Evolutionary conservation across 768 basidiomycete genomes (phyloP).

Genomic region (Phaeotremella fagi): DNA sequence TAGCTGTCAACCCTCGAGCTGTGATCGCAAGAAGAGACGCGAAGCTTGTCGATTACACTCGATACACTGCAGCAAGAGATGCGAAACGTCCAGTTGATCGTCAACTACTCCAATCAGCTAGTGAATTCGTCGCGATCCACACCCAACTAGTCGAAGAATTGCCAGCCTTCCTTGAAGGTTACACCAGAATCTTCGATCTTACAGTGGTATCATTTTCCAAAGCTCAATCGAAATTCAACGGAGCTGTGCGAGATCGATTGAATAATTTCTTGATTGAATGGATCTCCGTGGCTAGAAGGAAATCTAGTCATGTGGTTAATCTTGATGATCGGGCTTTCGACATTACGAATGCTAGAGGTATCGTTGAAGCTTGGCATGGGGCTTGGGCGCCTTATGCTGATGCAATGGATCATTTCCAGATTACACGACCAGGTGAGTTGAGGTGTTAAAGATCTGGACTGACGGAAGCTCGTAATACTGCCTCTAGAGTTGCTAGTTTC

Average conservation of each 20-base stretch:
- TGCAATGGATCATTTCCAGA: conserved; percentile 37
- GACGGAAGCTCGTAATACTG: conserved; percentile 9
- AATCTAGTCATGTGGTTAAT: not conserved
- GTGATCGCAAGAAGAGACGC: conserved; percentile 38
- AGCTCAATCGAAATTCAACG: conserved; percentile 38
- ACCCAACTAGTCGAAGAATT: conserved; percentile 48
- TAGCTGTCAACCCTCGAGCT: conserved; percentile 39
- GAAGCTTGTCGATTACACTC: conserved; percentile 39
- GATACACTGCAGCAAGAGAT: conserved; percentile 28
- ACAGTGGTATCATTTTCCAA: conserved; percentile 31
- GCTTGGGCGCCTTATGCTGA: conserved; percentile 36
- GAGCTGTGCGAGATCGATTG: conserved; percentile 17
- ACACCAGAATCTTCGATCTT: conserved; percentile 40
- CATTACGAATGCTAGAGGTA: conserved; percentile 7
- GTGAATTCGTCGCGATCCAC: conserved; percentile 47
- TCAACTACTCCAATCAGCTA: conserved; percentile 32
- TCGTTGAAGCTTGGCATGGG: conserved; percentile 34
- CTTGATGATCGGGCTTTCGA: conserved; percentile 4
- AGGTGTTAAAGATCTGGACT: not conserved
- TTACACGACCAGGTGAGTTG: conserved; percentile 25
- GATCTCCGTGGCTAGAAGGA: conserved; percentile 6
- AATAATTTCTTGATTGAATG: conserved; percentile 26
- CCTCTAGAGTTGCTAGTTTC: conserved; percentile 24
- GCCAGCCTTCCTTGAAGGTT: conserved; percentile 44
- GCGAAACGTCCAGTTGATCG: conserved; percentile 28